Evolutionary conservation across 306 rosid species (phyloP).

Genomic region (Begonia fuchsioides): DNA sequence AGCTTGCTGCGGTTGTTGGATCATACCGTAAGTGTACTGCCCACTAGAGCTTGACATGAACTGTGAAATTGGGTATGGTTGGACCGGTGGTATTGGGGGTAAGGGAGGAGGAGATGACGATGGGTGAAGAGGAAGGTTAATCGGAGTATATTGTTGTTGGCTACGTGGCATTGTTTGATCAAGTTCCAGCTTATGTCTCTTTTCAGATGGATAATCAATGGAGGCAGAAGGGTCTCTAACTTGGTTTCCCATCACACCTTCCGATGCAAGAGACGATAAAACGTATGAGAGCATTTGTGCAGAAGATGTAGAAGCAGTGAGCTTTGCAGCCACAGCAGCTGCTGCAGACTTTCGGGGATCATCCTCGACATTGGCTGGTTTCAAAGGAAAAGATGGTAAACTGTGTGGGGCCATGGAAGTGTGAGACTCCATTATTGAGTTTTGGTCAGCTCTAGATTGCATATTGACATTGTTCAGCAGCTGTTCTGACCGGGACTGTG

Average conservation of each 20-base stretch:
- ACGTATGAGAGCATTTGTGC: constrained; percentile 91
- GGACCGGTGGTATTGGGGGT: constrained; percentile 75
- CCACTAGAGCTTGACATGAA: constrained; percentile 45
- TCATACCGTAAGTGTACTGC: constrained; percentile 41
- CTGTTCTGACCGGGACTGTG: too few species aligned
- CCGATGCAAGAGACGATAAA: constrained; percentile 88
- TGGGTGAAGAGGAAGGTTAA: constrained; percentile 67
- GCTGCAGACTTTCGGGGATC: constrained; percentile 93
- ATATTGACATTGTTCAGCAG: too few species aligned
- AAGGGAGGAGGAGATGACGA: constrained; percentile 75
- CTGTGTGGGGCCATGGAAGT: constrained; percentile 39
- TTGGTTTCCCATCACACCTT: constrained; percentile 66
- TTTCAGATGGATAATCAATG: constrained; percentile 50
- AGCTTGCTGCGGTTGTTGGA: constrained; percentile 34
- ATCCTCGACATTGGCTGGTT: constrained; percentile 44
- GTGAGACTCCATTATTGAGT: constrained; percentile 52
- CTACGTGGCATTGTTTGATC: constrained; percentile 32
- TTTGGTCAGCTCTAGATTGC: constrained; percentile 33
- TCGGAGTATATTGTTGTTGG: constrained; percentile 46
- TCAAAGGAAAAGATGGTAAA: constrained; percentile 35
- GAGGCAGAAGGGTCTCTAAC: constrained; percentile 34
- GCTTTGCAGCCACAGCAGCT: constrained; percentile 98
- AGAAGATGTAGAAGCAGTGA: constrained; percentile 87
- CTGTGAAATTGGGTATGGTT: constrained; percentile 55
- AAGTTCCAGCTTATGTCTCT: constrained; percentile 59